Evolutionary conservation across 768 basidiomycete species (phyloP), one percentile per base, ranked within the genome.

Genomic region (Favolaschia claudopus): DNA sequence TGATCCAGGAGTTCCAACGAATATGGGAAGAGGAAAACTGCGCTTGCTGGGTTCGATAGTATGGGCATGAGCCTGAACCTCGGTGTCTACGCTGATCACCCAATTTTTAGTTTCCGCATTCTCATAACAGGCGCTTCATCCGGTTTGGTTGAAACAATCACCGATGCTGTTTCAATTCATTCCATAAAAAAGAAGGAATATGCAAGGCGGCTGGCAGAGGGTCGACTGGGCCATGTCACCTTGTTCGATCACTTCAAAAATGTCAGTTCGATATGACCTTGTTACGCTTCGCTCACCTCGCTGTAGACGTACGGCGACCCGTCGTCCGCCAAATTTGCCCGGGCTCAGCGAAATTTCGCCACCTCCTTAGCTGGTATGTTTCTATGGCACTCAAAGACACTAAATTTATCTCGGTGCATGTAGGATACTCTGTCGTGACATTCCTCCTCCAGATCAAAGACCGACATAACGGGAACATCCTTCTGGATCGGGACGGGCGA

Each of bases 151-250:
- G 97, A 99, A 76, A 99, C 97, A 0, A 98, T 99, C 64, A 98
- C 95, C 4, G 97, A 99, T 66, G 92, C 96, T 0, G 95, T 99
- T 0, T 99, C 97, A 5, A 94, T 99, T 65, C 97, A 99, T 72
- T 99, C 97, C 1, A 97, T 99, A 74, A 99, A 99, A 82, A 99
- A 99, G 76, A 92, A 94, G 3, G 96, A 97, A 71, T 99, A 99
- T 74, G 96, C 96, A 2, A 85, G 93, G 65, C 82, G 94, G 52
- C 75, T 96, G 52, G 85, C 93, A 4, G 85, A 87, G 65, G 91
- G 94, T 29, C 84, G 87, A 51, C 77, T 96, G 19, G 92, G 91
- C 31, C 89, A 95, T 70, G 96, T 97, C 43, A 92, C 92, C 2
- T 72, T 99, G 49, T 76, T 94, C 63, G 96, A 99, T 70, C 94